Evolutionary conservation across 2,329 filamentous ascomycete species (phyloP), one percentile per base, ranked within the genome.

Genomic region (Fusarium neocosmosporiellum): DNA sequence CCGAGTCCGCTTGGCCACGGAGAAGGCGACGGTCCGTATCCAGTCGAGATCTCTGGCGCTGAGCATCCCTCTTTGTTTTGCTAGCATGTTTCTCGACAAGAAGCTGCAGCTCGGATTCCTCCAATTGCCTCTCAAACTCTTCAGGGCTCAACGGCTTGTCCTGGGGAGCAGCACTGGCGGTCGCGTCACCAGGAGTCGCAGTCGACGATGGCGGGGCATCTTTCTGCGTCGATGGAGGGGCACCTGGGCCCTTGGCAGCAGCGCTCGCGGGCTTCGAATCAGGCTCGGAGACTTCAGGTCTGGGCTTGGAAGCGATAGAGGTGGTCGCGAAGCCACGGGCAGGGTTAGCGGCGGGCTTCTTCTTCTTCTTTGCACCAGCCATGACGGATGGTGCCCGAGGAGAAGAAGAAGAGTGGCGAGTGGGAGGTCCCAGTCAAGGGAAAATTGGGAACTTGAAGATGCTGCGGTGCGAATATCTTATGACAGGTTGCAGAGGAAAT

Each of bases 321-420:
- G 94, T 97, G 7, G 96, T 99, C 73, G 96, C 94, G 84, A 98
- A 97, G 20, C 95, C 96, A 81, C 96, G 89, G 41, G 95, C 94
- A 67, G 95, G 94, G 82, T 98, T 98, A 34, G 92, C 90, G 29
- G 90, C 89, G 63, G 93, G 88, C 88, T 98, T 98, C 87, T 94
- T 97, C 86, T 98, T 98, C 85, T 97, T 98, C 83, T 94, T 91
- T 67, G 85, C 83, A 48, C 86, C 87, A 65, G 93, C 92, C 93
- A 96, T 96, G 74, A 71, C 78, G 73, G 62, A 33, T 31, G n/a
- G 50, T 58, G 36, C 66, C 37, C 41, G 66, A 65, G 36, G 39
- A 18, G 60, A 34, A 41, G 27, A n/a, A 24, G 46, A 29, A 34
- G 29, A 57, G 37, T 24, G 46, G 43, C 27, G 53, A 65, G 43